Percentiles rank a stretch among this genome's conserved stretches.
Evolutionary conservation across 2,329 filamentous ascomycete species (phyloP).

Genomic region (Pseudogymnoascus sp.): DNA sequence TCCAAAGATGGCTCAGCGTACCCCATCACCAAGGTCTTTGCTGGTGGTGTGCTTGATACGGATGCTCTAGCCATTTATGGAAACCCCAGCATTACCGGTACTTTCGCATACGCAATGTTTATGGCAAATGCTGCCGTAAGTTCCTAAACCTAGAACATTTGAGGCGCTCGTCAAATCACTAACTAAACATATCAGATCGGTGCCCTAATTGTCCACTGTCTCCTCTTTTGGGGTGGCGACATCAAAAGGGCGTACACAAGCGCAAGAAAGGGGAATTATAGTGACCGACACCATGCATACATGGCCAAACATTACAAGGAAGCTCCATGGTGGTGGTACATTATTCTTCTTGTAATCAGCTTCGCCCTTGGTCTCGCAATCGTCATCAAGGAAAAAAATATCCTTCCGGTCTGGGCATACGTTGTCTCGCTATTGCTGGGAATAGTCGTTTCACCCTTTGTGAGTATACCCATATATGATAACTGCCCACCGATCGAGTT

Average conservation of each 20-base stretch:
- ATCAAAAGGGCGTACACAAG: conserved; percentile 40
- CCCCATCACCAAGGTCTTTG: conserved; percentile 35
- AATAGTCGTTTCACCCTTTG: conserved; percentile 42
- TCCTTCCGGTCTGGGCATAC: conserved; percentile 38
- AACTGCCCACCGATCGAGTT: not conserved
- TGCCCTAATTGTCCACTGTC: conserved; percentile 44
- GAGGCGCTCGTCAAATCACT: not conserved
- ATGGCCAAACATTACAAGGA: conserved; percentile 38
- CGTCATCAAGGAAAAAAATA: conserved; percentile 32
- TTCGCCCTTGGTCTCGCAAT: conserved; percentile 33
- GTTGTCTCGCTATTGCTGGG: conserved; percentile 32
- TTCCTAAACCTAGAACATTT: conserved; percentile 10
- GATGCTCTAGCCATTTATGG: conserved; percentile 37
- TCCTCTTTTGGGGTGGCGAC: conserved; percentile 50
- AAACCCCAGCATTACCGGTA: conserved; percentile 40
- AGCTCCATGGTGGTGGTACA: conserved; percentile 38
- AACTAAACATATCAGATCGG: conserved; percentile 38
- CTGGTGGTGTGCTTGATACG: conserved; percentile 35
- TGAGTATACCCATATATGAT: conserved; percentile 21
- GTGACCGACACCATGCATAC: conserved; percentile 45
- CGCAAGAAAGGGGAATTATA: conserved; percentile 35
- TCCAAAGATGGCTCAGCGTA: conserved; percentile 32
- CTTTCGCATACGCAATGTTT: conserved; percentile 46
- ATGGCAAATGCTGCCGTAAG: conserved; percentile 50
- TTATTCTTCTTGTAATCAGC: conserved; percentile 28